Evolutionary conservation across 2,329 filamentous ascomycete species (phyloP), one percentile per base, ranked within the genome.

Genomic region (Colletotrichum orbiculare): DNA sequence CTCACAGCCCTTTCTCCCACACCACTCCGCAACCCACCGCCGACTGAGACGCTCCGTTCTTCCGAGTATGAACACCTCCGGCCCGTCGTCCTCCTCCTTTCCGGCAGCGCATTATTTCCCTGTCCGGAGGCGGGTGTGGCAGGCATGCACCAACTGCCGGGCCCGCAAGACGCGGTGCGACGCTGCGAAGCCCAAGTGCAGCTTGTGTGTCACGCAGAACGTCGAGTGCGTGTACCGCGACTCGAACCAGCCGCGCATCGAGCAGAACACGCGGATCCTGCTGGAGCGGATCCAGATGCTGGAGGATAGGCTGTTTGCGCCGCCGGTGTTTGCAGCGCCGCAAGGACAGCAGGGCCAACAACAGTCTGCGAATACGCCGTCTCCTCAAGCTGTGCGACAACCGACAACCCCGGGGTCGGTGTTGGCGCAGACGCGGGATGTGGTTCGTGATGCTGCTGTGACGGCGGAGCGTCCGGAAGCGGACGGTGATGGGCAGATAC

Each of bases 151-250:
- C 2, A 73, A 73, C 12, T 75, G 73, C 48, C 71, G 73, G 6
- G 63, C 68, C n/a, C 71, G 73, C 33, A 75, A 75, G 62, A 73
- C 71, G 2, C 69, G 73, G 2, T 75, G 73, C 47, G 73, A 75
- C 49, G 73, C 73, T 10, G 71, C 65, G 1, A 65, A 73, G 53
- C 73, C 73, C 4, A 68, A 66, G 58, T 75, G 73, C 52, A 68
- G 73, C 33, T 61, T 73, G 8, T 75, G 73, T 46, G 39, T 67
- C n/a, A 43, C 66, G 2, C 72, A 74, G 7, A 68, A 72, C 34
- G 72, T 74, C 2, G 73, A 73, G 38, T 75, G 73, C 56, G 56
- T 73, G 3, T 75, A 75, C 15, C 63, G 67, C n/a, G 73, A 75
- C 46, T 67, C 73, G 35, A 68, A 72, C 25, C 71, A 73, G 9